These are phyloP conservation scores for Ceratocystis harringtonii DNA, from an alignment of 2,329 filamentous ascomycete genomes.

Conservation along the genomic window DNA sequence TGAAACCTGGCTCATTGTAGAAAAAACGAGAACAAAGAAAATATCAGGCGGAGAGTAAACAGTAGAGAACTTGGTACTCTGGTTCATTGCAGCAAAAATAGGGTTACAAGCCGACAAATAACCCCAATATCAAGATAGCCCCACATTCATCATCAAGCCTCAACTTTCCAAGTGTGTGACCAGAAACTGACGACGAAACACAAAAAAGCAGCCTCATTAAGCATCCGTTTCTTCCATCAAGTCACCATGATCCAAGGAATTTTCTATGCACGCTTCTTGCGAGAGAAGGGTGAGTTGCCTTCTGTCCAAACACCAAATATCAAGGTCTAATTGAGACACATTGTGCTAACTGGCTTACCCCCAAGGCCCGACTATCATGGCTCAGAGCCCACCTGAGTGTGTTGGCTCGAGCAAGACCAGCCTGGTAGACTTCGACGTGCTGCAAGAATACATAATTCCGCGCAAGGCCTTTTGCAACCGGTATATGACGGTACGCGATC, in stretches of 20 bases:
- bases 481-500: conserved; percentile 64
- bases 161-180: too few relatives aligned
- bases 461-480: conserved; percentile 91
- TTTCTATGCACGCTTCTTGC: conserved; percentile 55
- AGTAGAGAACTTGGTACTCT: too few relatives aligned
- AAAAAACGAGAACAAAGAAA: too few relatives aligned
- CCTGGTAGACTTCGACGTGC: conserved; percentile 70
- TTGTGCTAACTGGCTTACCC: conserved; percentile 42
- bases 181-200: too few relatives aligned
- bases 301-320: neutral
- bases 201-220: neutral
- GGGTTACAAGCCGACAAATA: too few relatives aligned
- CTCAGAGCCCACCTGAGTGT: conserved; percentile 24
- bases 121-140: neutral
- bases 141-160: neutral
- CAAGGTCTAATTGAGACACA: neutral
- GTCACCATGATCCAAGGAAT: conserved; percentile 50
- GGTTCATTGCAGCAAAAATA: too few relatives aligned
- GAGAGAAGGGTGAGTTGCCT: conserved; percentile 39
- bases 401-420: conserved; percentile 36
- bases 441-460: conserved; percentile 88
- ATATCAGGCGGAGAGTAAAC: too few relatives aligned
- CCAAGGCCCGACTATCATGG: conserved; percentile 44
- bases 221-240: neutral
- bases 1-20: neutral